Evolutionary conservation across 2,329 filamentous ascomycete genomes (phyloP).

Genomic region (Hypoxylon sp.): DNA sequence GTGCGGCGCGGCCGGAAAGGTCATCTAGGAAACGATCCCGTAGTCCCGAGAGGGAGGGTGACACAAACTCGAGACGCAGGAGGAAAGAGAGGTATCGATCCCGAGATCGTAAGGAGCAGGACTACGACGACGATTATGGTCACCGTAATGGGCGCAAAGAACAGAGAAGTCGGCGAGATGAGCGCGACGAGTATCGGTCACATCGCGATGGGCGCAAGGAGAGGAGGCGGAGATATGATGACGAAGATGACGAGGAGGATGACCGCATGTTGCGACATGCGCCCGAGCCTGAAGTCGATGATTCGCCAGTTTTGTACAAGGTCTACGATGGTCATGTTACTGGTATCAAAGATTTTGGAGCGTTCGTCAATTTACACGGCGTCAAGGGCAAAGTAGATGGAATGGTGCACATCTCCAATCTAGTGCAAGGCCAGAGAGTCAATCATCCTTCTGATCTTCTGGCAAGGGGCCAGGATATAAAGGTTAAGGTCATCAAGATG

Average conservation of each 20-base stretch:
- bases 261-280: conserved; percentile 70
- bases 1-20: conserved; percentile 51
- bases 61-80: conserved; percentile 49
- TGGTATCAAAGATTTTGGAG: conserved; percentile 93
- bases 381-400: conserved; percentile 91
- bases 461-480: conserved; percentile 80
- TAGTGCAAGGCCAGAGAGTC: conserved; percentile 83
- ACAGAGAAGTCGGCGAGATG: conserved; percentile 56
- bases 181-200: conserved; percentile 67
- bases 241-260: conserved; percentile 55
- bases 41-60: conserved; percentile 58
- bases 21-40: conserved; percentile 64
- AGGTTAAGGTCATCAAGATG: conserved; percentile 90
- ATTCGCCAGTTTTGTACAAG: conserved; percentile 82
- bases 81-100: conserved; percentile 47
- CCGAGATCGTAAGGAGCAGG: conserved; percentile 47
- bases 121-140: conserved; percentile 45
- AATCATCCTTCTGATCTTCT: conserved; percentile 92
- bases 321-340: conserved; percentile 90
- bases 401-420: conserved; percentile 89
- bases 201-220: conserved; percentile 54
- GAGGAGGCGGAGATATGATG: conserved; percentile 52
- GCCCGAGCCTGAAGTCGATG: conserved; percentile 79
- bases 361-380: conserved; percentile 89
- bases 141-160: conserved; percentile 51